Evolutionary conservation across 1,139 yeast genomes (phyloP), one percentile per base, ranked within the genome.

Genomic region (Lodderomyces orthopsilosis): DNA sequence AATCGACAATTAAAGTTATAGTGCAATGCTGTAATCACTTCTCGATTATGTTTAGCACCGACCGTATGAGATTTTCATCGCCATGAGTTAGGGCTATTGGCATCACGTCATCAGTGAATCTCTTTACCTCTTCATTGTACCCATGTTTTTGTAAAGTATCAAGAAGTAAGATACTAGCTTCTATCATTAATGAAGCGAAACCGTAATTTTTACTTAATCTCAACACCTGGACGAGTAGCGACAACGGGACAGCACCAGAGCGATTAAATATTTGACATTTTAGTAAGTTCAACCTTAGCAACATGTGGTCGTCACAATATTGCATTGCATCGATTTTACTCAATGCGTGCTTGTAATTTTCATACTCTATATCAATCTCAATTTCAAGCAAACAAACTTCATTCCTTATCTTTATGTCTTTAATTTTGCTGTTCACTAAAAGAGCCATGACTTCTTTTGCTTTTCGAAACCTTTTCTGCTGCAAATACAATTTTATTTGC

Each of bases 151-250:
- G 61, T 15, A 77, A 52, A 2, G 72, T 55, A 9, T 68, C 63
- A n/a, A 68, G 59, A 32, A 79, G 56, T 2, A 66, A 54, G 4
- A 75, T 40, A 9, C 69, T 52, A 0, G 76, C 76, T 44, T 78
- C 78, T 1, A 65, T 61, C 6, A 68, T 55, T 12, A 77, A 52
- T 0, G 67, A 51, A 7, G 57, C 53, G 44, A 67, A 67, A 0
- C 82, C 81, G 22, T 71, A 59, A 12, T 59, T 55, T 33, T 67
- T 66, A 1, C 79, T 73, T 14, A 63, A 52, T 38, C 69, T 66
- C 6, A 79, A 57, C 37, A 74, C 74, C 51, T 74, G 77, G 2
- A 78, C 57, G 0, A 76, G 53, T 33, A 74, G 57, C 0, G 79
- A 67, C 12, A 79, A 50, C 0, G 71, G 76, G 9, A 70, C 68